These are phyloP conservation scores for Colletotrichum sp. DNA, from an alignment of 2,329 filamentous ascomycete genomes.

Conservation along the genomic window DNA sequence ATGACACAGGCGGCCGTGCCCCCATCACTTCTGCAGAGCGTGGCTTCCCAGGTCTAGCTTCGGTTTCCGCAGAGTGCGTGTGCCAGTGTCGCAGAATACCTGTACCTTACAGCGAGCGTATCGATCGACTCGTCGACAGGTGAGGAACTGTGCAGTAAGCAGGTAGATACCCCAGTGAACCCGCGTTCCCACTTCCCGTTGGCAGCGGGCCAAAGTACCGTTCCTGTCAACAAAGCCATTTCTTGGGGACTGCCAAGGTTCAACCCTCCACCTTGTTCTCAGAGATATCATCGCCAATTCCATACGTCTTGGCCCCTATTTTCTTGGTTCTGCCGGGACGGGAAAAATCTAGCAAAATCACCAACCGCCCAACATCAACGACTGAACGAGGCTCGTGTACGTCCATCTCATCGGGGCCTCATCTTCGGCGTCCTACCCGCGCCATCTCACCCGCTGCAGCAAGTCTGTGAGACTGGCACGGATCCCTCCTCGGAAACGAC, in stretches of 20 bases:
- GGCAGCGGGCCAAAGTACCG: not conserved
- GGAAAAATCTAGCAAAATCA: not conserved
- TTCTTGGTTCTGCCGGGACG: not conserved
- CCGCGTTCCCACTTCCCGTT: not conserved
- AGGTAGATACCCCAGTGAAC: not conserved
- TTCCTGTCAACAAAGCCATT: not conserved
- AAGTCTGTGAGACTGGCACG: slow-evolving; percentile 19
- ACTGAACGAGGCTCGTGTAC: not conserved
- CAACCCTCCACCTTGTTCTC: not conserved
- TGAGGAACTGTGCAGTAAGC: not conserved
- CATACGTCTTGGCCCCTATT: not conserved
- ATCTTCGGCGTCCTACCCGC: slow-evolving; percentile 13
- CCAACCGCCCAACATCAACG: not conserved
- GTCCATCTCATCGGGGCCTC: not conserved
- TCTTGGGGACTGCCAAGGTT: not conserved
- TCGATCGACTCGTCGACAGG: not conserved
- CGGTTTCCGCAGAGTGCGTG: not conserved
- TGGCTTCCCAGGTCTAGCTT: not conserved
- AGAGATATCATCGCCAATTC: not conserved
- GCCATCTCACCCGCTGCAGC: slow-evolving; percentile 1
- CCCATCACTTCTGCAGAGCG: not conserved
- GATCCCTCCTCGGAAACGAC: slow-evolving; percentile 19
- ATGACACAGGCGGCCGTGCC: slow-evolving; percentile 10
- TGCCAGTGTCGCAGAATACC: not conserved
- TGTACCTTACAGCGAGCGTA: not conserved